phyloP scores from a whole-genome alignment of 2,329 filamentous ascomycete species.

The Beauveria rudraprayagi region DNA sequence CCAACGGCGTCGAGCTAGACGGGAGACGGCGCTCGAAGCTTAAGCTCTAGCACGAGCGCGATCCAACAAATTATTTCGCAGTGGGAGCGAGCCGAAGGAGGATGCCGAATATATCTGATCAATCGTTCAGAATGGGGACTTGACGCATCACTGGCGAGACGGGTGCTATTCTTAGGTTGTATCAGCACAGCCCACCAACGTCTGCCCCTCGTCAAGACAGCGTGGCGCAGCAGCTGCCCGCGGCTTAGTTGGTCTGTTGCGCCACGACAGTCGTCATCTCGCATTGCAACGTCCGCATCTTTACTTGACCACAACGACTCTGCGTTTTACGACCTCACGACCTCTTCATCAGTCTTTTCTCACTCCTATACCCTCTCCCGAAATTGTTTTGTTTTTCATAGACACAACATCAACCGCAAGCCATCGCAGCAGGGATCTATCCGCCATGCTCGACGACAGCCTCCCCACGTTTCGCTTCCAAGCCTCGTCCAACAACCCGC shows the following conservation, averaged over 20 bases:
- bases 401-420: neutral
- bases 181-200: neutral
- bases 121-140: neutral
- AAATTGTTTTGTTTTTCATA: neutral
- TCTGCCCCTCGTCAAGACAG: neutral
- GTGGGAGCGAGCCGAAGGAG: neutral
- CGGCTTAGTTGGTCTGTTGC: neutral
- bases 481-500: slow-evolving; percentile 42
- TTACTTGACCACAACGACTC: neutral
- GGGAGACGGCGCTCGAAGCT: neutral
- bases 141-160: neutral
- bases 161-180: neutral
- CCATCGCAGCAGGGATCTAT: neutral
- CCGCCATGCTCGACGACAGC: slow-evolving; percentile 83
- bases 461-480: slow-evolving; percentile 64
- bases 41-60: neutral
- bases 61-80: neutral
- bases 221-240: slow-evolving; percentile 4
- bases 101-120: neutral
- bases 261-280: neutral
- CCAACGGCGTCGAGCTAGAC: neutral
- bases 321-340: neutral
- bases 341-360: neutral
- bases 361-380: too few relatives aligned
- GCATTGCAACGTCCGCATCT: neutral